Evolutionary conservation across 306 rosid species (phyloP), one percentile per base, ranked within the genome.

Genomic region (Quercus alba): DNA sequence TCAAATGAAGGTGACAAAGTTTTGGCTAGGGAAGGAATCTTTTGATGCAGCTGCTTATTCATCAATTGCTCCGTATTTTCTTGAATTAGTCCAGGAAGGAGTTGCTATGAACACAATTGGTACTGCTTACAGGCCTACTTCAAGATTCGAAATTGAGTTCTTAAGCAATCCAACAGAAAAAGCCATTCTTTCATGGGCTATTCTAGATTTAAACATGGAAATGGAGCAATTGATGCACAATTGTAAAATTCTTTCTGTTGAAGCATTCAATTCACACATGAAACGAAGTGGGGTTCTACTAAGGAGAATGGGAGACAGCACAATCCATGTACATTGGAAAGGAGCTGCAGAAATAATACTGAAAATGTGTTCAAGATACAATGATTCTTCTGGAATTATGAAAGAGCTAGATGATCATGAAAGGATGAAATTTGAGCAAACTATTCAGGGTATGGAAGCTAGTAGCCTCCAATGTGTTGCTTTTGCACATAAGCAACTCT

Each of bases 151-250:
- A 7, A 57, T 81, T 9, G 83, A 85, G 80, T 33, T 85, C 76
- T 64, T 82, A 1, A 80, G 84, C 5, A 80, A 85, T 56, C 83
- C 85, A 14, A 86, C 83, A 2, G 85, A 83, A 71, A 80, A 80
- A 18, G 77, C 89, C 5, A 70, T 86, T 44, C 83, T 86, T 74
- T 86, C 78, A 18, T 86, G 83, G 89, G 83, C 87, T 18, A 68
- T 74, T 30, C 3, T 9, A 21, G 79, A 83, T 35, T 52, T 86
- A 28, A 83, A 80, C 3, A 83, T 77, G 66, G 56, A 80, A 9
- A 77, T 86, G 51, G 78, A 79, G 41, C 18, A 51, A 19, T 20
- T 74, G 41, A 69, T 18, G 8, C 3, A 56, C 25, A 74, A 30
- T 6, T 31, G 74, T 71, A 18, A 6, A 7, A 74, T 83, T 15